These are phyloP conservation scores for Zygosaccharomyces sapae DNA, from an alignment of 1,139 yeast genomes.

Conservation along the genomic window DNA sequence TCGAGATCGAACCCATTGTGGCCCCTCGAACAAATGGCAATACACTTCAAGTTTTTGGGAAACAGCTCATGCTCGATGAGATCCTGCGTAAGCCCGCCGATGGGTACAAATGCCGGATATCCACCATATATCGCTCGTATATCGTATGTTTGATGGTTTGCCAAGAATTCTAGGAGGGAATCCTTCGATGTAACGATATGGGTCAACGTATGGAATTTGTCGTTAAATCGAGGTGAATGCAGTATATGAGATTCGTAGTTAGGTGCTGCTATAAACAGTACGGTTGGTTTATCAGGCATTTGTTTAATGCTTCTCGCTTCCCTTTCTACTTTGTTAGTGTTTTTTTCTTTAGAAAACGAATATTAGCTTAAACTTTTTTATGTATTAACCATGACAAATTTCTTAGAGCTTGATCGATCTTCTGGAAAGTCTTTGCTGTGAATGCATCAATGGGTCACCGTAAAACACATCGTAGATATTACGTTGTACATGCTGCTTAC, in stretches of 20 bases:
- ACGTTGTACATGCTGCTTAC: constrained; percentile 13
- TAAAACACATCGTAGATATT: constrained; percentile 24
- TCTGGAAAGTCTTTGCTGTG: constrained; percentile 10
- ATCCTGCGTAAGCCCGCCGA: constrained; percentile 30
- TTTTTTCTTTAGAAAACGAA: constrained; percentile 1
- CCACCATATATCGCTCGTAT: constrained; percentile 34
- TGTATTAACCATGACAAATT: background rate
- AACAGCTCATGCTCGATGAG: constrained; percentile 24
- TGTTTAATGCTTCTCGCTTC: constrained; percentile 5
- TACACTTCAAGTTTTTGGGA: constrained; percentile 25
- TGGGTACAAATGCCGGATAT: constrained; percentile 29
- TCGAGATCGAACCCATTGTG: constrained; percentile 29
- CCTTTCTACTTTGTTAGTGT: too few relatives aligned
- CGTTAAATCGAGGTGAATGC: constrained; percentile 11
- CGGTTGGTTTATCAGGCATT: constrained; percentile 15
- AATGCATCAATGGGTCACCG: constrained; percentile 14
- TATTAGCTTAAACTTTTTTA: background rate
- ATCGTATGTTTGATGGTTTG: constrained; percentile 15
- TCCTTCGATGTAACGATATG: constrained; percentile 19
- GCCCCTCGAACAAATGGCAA: constrained; percentile 33
- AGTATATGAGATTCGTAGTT: constrained; percentile 16
- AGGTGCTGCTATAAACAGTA: constrained; percentile 24
- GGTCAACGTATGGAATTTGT: constrained; percentile 17
- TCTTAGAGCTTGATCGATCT: constrained; percentile 14
- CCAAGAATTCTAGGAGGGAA: constrained; percentile 39